Base-by-base conservation (phyloP, 257 asterid genomes). In the Solanum clarkiae region DNA sequence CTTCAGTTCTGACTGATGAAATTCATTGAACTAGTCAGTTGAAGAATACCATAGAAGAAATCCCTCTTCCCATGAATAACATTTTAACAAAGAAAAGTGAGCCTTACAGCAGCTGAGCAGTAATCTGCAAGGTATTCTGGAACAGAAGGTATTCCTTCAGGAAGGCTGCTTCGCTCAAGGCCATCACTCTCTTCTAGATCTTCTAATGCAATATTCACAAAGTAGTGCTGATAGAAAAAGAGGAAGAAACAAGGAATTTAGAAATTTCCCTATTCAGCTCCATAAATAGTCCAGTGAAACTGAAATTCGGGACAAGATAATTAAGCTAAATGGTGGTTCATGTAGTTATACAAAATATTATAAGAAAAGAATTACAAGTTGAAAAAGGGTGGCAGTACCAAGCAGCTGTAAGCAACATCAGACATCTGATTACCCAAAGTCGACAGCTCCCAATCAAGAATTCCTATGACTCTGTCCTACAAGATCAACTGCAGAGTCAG, bases 381-480 rank as follows among this genome's bases (percentile, higher is more conserved):
- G 84, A 79, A 86, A 85, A n/a, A 87, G 69, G 86, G 84, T 53
- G 88, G 42, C 69, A 87, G 69, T 95, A 97, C 99, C 99, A 94
- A 55, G 92, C 96, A 90, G 93, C 98, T 95, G 90, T 91, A 90
- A 14, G 99, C 99, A 90, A 96, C 97, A 84, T 96, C 99, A 49
- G 93, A 93, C 98, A 96, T 94, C 87, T 97, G 99, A 92, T 95
- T 97, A 80, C 99, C 99, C 68, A 97, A 89, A 47, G 99, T 97
- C 49, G 99, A 95, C 63, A 97, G 89, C 86, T 97, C 99, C 99
- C 98, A 97, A 87, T 97, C 99, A 70, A 97, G 93, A 88, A 97
- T 89, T 69, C 98, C 99, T 65, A 97, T 95, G 85, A 97, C 99
- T 88, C 93, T 92, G 91, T 94, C 97, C 99, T 97, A 97, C 88